phyloP scores from a whole-genome alignment of 2,329 filamentous ascomycete genomes.

The Orbilia brochopaga region DNA sequence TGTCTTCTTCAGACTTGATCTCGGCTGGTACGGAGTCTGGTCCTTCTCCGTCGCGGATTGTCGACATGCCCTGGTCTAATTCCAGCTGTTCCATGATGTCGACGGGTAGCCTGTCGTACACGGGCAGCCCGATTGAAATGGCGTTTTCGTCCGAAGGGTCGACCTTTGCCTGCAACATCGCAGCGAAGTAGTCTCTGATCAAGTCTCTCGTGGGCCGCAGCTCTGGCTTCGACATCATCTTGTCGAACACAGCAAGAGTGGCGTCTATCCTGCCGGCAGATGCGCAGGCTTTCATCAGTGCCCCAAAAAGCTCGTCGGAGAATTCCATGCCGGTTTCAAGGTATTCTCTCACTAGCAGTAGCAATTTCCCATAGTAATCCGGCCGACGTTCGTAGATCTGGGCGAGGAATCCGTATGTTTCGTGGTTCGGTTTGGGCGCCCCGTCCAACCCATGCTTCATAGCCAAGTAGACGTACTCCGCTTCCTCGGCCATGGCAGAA shows the following conservation, averaged over 20 bases:
- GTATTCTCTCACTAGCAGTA: slow-evolving; percentile 15
- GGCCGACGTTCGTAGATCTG: slow-evolving; percentile 13
- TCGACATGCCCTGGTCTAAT: not conserved
- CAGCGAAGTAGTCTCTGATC: slow-evolving; percentile 13
- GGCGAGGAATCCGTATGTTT: slow-evolving; percentile 14
- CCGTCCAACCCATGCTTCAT: slow-evolving; percentile 13
- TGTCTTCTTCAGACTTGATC: not conserved
- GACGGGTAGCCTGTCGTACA: slow-evolving; percentile 20
- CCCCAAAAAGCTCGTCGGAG: slow-evolving; percentile 8
- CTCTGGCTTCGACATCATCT: slow-evolving; percentile 10
- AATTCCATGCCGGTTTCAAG: slow-evolving; percentile 5
- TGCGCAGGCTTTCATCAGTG: slow-evolving; percentile 21
- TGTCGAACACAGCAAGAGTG: slow-evolving; percentile 9
- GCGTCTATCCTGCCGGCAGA: slow-evolving; percentile 12
- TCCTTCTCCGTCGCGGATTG: not conserved
- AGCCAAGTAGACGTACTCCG: slow-evolving; percentile 25
- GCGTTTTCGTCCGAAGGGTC: slow-evolving; percentile 13
- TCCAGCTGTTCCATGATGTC: not conserved
- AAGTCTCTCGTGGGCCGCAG: slow-evolving; percentile 7
- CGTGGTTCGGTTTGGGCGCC: slow-evolving; percentile 13
- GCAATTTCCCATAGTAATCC: slow-evolving; percentile 22
- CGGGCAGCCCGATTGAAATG: slow-evolving; percentile 11
- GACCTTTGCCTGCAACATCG: slow-evolving; percentile 17
- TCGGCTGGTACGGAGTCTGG: not conserved
- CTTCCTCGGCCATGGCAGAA: slow-evolving; percentile 25